phyloP scores from a whole-genome alignment of 2,329 filamentous ascomycete genomes.

The Talaromyces albobiverticillius region DNA sequence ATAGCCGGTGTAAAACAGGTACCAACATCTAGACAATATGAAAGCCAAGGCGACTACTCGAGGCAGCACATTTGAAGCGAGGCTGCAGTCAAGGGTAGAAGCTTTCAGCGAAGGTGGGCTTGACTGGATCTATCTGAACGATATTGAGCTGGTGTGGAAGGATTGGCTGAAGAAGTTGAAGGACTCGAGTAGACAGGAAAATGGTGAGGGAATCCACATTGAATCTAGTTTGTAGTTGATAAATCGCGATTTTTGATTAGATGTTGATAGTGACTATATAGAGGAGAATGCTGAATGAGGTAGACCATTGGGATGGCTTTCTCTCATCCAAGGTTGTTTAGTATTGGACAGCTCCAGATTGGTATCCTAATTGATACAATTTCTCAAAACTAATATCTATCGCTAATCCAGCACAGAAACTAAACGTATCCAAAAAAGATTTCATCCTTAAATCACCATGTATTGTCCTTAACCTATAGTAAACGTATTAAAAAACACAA shows the following conservation, averaged over 20 bases:
- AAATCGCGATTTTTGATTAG: not conserved
- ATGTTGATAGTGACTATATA: not conserved
- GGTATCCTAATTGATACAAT: too few species aligned
- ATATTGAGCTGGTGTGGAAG: slow-evolving; percentile 38
- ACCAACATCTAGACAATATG: slow-evolving; percentile 11
- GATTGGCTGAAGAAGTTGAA: slow-evolving; percentile 10
- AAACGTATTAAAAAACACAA: too few species aligned
- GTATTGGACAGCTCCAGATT: too few species aligned
- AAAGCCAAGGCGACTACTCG: slow-evolving; percentile 16
- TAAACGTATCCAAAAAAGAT: too few species aligned
- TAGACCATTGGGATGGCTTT: too few species aligned
- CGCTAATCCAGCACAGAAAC: too few species aligned
- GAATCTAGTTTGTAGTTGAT: not conserved
- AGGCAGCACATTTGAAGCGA: slow-evolving; percentile 25
- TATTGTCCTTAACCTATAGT: too few species aligned
- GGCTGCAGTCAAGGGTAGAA: slow-evolving; percentile 26
- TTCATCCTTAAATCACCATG: too few species aligned
- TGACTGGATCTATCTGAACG: slow-evolving; percentile 39
- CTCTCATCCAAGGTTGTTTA: too few species aligned
- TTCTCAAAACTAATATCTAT: too few species aligned
- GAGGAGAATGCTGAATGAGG: not conserved
- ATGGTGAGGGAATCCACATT: not conserved
- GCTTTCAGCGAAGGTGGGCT: slow-evolving; percentile 29
- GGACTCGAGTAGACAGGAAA: not conserved
- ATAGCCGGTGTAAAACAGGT: too few species aligned